A percentile compares a stretch with the other conserved stretches of the same genome.
These are phyloP conservation scores for Yarrowia osloensis DNA, from an alignment of 805 yeast genomes.

Conservation along the genomic window DNA sequence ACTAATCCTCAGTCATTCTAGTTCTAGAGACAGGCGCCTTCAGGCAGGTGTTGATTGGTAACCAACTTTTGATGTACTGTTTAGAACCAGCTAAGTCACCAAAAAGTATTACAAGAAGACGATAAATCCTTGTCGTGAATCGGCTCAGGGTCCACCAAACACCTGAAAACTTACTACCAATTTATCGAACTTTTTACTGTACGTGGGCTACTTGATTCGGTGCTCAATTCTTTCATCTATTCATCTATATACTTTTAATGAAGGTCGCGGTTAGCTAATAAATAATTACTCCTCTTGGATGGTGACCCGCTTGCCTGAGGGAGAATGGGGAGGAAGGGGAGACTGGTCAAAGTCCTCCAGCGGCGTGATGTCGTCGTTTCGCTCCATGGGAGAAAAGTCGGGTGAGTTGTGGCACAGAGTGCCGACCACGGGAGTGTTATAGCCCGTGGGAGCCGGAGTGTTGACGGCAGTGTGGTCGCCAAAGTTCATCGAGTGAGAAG, in stretches of 20 bases:
- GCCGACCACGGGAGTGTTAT: slow-evolving; percentile 19
- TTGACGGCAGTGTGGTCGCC: slow-evolving; percentile 25
- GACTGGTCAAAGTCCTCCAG: not conserved
- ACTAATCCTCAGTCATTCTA: no score
- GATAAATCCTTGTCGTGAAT: no score
- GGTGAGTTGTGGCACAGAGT: slow-evolving; percentile 29
- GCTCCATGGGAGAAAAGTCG: not conserved
- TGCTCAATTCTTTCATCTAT: no score
- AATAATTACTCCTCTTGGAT: slow-evolving; percentile 21
- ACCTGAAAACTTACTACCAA: no score
- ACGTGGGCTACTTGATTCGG: no score
- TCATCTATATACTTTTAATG: not conserved
- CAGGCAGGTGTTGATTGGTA: no score
- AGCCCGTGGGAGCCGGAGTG: slow-evolving; percentile 24
- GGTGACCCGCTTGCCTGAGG: not conserved
- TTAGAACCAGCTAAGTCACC: no score
- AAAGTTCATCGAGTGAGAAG: not conserved
- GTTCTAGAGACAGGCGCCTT: no score
- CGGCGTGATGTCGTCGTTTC: not conserved
- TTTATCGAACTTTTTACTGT: no score
- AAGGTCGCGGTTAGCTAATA: slow-evolving; percentile 9
- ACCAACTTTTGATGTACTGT: no score
- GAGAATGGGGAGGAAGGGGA: not conserved
- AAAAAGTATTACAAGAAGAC: no score
- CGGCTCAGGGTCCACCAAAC: no score